Evolutionary conservation across 805 yeast genomes (phyloP), one percentile per base, ranked within the genome.

Genomic region (Nakazawaea laoshanensis): DNA sequence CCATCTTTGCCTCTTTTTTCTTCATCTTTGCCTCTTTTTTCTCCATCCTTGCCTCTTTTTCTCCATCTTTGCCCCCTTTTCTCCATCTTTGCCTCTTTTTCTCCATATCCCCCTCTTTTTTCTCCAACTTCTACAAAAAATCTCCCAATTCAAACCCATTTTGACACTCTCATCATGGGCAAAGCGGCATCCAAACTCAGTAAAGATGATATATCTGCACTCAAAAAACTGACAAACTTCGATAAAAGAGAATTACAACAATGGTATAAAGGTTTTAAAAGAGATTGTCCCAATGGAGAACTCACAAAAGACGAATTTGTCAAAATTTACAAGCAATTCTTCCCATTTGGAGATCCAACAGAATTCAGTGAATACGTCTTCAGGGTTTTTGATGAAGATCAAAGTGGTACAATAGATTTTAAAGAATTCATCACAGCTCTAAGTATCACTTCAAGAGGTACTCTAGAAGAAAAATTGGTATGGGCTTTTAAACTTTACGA

Each of bases 331-430:
- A 85, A 85, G 53, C 97, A 92, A 50, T 92, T 89, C 55, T 92
- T 92, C 65, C 99, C 99, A 13, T 92, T 92, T 63, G 99, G 99
- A 0, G 95, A 89, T 48, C 96, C 98, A 1, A 73, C 82, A 3
- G 89, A 86, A 38, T 92, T 86, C 59, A 85, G 96, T 36, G 83
- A 76, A 37, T 82, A 79, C 45, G 79, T 94, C 11, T 92, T 92
- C 59, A 75, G 78, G 34, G 94, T 86, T 3, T 88, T 92, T 55
- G 97, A 92, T 53, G 69, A 72, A 26, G 92, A 86, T 50, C 66
- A 73, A 46, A 71, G 74, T 38, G 95, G 94, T 15, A 69, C 74
- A 27, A 82, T 92, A 26, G 95, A 86, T 50, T 92, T 92, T 61
- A 83, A 81, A 56, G 96, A 87, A 55, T 92, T 92, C 52, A 88